Percentiles rank a stretch among this genome's conserved stretches.
phyloP scores from a whole-genome alignment of 345 rosid species.

The Anacardium occidentale region DNA sequence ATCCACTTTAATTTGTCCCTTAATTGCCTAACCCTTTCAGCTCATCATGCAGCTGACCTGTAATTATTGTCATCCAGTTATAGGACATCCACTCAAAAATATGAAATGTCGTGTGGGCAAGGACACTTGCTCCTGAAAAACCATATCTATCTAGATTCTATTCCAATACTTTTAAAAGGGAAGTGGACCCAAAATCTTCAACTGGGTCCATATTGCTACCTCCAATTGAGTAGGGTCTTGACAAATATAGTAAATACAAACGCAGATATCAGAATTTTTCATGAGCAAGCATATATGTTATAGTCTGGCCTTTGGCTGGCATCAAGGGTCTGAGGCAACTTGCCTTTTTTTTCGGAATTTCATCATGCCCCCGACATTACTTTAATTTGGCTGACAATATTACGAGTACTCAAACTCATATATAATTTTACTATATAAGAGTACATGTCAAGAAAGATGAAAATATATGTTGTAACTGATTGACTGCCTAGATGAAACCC shows the following conservation, averaged over 20 bases:
- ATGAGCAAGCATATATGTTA: not conserved
- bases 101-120: not conserved
- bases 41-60: no score
- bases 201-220: not conserved
- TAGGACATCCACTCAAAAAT: no score
- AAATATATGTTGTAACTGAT: not conserved
- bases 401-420: not conserved
- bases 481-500: not conserved
- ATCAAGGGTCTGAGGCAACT: not conserved
- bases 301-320: slow-evolving; percentile 8
- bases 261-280: not conserved
- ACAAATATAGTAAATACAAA: not conserved
- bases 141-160: slow-evolving; percentile 12
- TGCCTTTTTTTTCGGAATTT: slow-evolving; percentile 13
- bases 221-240: slow-evolving; percentile 7
- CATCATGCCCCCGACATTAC: slow-evolving; percentile 1
- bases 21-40: no score
- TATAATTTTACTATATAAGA: no score
- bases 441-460: no score
- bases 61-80: no score
- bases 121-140: not conserved
- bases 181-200: slow-evolving; percentile 11
- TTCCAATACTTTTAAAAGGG: slow-evolving; percentile 9
- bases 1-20: not conserved
- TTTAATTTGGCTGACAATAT: not conserved